A percentile compares a stretch with the other conserved stretches of the same genome.
These are phyloP conservation scores for Knoxdaviesia proteae DNA, from an alignment of 2,329 filamentous ascomycete genomes.

Conservation along the genomic window DNA sequence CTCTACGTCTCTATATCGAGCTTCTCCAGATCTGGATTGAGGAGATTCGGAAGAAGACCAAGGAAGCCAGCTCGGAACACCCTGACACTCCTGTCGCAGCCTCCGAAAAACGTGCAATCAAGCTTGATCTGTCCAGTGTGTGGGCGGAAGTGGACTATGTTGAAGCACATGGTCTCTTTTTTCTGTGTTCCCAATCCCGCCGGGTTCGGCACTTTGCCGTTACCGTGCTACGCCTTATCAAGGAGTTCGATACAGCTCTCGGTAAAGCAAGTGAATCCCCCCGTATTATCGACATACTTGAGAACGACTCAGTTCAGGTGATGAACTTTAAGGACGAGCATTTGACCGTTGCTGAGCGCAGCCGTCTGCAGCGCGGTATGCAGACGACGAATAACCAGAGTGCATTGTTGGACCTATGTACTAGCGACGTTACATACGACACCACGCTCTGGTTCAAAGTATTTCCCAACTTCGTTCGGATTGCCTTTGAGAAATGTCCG, in stretches of 20 bases:
- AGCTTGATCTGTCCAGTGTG: constrained; percentile 69
- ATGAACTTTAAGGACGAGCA: constrained; percentile 87
- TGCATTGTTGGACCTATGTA: constrained; percentile 80
- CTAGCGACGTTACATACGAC: constrained; percentile 87
- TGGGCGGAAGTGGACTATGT: constrained; percentile 92
- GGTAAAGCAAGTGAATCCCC: constrained; percentile 42
- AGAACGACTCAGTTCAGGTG: constrained; percentile 70
- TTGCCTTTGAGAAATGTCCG: constrained; percentile 77
- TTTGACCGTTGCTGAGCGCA: constrained; percentile 77
- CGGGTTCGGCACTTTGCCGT: constrained; percentile 79
- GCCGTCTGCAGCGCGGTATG: constrained; percentile 74
- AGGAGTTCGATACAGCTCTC: constrained; percentile 78
- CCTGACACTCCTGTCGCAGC: constrained; percentile 31
- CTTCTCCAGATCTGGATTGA: constrained; percentile 94
- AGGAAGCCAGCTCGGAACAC: constrained; percentile 45
- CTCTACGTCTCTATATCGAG: constrained; percentile 79
- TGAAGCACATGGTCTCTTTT: constrained; percentile 91
- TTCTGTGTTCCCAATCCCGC: constrained; percentile 85
- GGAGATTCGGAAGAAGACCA: constrained; percentile 73
- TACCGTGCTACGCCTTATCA: constrained; percentile 76
- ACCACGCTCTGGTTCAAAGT: constrained; percentile 94
- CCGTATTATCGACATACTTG: constrained; percentile 77
- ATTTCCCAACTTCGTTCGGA: constrained; percentile 82
- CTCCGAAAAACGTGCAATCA: constrained; percentile 50
- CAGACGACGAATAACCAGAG: constrained; percentile 67